Conservation (phyloP, 164 flowering plant species). For the Umbilicus rupestris region DNA sequence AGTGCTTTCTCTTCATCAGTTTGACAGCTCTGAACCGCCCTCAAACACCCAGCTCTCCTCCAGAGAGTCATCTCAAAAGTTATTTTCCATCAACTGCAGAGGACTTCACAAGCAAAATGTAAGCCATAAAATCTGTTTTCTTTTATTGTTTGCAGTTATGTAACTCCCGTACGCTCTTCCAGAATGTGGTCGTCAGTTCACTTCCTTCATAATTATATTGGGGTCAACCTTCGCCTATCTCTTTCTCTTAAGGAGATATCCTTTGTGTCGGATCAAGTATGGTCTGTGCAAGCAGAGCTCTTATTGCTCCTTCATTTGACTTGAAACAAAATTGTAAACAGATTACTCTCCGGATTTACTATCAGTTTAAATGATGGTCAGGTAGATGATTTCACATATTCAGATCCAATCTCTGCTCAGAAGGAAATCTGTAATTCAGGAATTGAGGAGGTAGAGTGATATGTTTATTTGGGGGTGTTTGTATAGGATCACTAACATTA, state of each 20-base stretch:
- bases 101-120: background rate
- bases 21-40: constrained; percentile 14
- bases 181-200: constrained; percentile 23
- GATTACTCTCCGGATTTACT: background rate
- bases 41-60: constrained; percentile 14
- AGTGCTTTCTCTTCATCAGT: constrained; percentile 17
- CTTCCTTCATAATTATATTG: constrained; percentile 1
- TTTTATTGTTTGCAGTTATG: background rate
- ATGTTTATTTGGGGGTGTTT: constrained; percentile 26
- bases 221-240: constrained; percentile 20
- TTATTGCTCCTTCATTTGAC: constrained; percentile 21
- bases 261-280: constrained; percentile 33
- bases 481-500: constrained; percentile 22
- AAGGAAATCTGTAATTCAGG: constrained; percentile 21
- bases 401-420: constrained; percentile 16
- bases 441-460: constrained; percentile 27
- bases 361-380: constrained; percentile 7
- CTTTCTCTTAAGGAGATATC: constrained; percentile 27
- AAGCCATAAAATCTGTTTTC: background rate
- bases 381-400: constrained; percentile 13
- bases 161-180: background rate
- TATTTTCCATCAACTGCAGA: background rate
- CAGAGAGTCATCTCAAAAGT: background rate
- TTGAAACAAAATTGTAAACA: background rate
- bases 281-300: constrained; percentile 24